Evolutionary conservation across 202 grass and related monocot species (phyloP).

Genomic region (Carex arenaria): DNA sequence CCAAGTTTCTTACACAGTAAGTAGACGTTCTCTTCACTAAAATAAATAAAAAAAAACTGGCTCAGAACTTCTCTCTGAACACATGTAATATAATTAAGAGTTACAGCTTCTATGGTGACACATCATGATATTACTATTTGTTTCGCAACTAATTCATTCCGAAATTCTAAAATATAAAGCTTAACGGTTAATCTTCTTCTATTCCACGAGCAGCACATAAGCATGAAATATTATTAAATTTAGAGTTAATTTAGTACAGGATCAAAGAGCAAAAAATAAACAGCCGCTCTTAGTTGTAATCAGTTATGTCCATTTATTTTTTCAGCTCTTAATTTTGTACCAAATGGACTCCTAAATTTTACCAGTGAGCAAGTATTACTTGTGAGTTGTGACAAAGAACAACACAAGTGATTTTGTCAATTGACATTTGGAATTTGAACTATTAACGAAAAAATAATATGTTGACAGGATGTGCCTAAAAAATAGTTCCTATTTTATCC

Average conservation of each 20-base stretch:
- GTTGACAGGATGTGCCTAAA: neutral
- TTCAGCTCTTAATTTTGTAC: neutral
- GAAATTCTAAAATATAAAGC: neutral
- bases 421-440: neutral
- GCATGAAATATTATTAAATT: neutral
- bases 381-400: neutral
- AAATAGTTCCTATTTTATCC: neutral
- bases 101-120: neutral
- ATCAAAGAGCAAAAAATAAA: neutral
- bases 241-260: neutral
- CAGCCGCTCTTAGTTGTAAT: neutral
- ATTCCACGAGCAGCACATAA: neutral
- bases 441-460: neutral
- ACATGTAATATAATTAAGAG: neutral
- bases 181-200: neutral
- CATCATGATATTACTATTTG: neutral
- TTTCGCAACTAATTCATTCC: neutral
- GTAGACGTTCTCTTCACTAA: constrained; percentile 93
- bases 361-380: neutral
- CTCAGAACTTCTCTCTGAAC: neutral
- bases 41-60: constrained; percentile 12
- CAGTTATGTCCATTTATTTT: neutral
- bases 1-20: constrained; percentile 70
- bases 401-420: neutral
- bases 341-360: neutral